phyloP scores from a whole-genome alignment of 148 eudicot genomes.

The Rhododendron vialii region DNA sequence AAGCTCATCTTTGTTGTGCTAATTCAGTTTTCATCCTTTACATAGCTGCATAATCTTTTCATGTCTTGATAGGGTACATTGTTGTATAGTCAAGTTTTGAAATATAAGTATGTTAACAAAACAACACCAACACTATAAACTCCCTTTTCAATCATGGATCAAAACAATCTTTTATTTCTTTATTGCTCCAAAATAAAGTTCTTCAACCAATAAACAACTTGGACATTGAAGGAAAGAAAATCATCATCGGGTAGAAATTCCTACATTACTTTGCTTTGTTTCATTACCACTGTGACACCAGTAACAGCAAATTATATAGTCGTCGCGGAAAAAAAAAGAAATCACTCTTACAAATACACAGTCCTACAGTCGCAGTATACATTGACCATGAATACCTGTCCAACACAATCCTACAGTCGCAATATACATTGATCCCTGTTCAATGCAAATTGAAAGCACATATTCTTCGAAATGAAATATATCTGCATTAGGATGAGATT shows the following conservation, averaged over 20 bases:
- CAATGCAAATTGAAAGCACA: not conserved
- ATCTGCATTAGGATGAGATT: not conserved
- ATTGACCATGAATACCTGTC: not conserved
- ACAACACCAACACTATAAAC: not conserved
- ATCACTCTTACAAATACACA: not conserved
- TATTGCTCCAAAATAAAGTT: not conserved
- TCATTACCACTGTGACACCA: not conserved
- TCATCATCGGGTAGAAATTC: not conserved
- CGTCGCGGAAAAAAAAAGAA: not conserved
- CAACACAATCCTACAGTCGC: not conserved
- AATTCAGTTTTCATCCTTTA: not conserved
- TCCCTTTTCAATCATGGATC: not conserved
- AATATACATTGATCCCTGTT: not conserved
- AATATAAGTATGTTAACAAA: not conserved
- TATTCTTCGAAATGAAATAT: not conserved
- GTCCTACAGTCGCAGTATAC: not conserved
- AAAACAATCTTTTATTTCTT: not conserved
- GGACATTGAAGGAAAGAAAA: not conserved
- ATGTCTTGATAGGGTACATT: not conserved
- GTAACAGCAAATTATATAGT: not conserved
- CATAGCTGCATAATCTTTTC: not conserved
- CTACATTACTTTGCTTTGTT: not conserved
- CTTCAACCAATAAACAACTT: not conserved
- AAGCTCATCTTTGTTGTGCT: slow-evolving; percentile 1
- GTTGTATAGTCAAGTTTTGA: not conserved